Evolutionary conservation across 139 green algal genomes (phyloP).

Genomic region (Monoraphidium neglectum): DNA sequence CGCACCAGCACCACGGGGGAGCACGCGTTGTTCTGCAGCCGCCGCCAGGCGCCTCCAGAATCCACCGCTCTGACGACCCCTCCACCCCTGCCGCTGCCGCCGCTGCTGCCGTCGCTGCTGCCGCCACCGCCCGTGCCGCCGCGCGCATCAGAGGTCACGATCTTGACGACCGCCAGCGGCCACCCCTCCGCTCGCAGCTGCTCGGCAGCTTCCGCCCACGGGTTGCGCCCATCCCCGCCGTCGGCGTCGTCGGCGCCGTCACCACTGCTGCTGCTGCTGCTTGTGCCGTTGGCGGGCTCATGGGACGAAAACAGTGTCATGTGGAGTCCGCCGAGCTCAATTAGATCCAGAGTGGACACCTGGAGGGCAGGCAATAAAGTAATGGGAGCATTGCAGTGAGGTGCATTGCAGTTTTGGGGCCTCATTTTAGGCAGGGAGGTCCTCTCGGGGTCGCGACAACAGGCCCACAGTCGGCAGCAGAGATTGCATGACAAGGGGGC

Average conservation of each 20-base stretch:
- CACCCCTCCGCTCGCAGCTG: conserved; percentile 14
- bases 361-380: neutral
- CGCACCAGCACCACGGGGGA: conserved; percentile 64
- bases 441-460: neutral
- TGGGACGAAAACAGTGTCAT: conserved; percentile 2
- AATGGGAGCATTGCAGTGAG: neutral
- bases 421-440: no score
- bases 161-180: conserved; percentile 17
- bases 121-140: neutral
- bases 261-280: neutral
- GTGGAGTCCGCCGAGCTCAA: neutral
- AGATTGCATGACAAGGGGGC: neutral
- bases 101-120: neutral
- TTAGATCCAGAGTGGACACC: conserved; percentile 20
- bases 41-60: conserved; percentile 12
- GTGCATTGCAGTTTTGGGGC: neutral
- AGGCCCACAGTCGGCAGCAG: neutral
- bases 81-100: neutral
- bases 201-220: conserved; percentile 22
- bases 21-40: conserved; percentile 1
- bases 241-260: neutral
- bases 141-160: conserved; percentile 3
- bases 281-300: neutral
- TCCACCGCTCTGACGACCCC: conserved; percentile 8
- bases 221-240: neutral